phyloP scores from a whole-genome alignment of 1,284 basidiomycete species.

The Trametes sp. region DNA sequence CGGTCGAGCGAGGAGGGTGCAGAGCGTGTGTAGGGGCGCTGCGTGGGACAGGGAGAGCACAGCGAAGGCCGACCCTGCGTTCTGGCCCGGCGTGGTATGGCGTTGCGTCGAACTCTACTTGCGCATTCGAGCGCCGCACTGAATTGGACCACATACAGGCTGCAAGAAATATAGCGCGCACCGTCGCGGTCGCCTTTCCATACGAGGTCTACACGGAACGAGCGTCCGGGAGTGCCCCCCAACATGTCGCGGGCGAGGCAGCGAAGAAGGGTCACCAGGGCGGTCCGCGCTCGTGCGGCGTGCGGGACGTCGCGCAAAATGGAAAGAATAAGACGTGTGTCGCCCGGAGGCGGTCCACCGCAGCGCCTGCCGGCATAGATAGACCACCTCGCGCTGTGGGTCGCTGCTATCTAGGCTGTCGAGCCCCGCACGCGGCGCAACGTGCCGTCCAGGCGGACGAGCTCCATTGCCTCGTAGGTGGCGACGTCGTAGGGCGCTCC shows the following conservation, averaged over 20 bases:
- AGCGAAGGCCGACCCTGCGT: constrained; percentile 17
- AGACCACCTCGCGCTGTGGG: not conserved
- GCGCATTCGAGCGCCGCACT: constrained; percentile 16
- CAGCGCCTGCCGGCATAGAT: constrained; percentile 19
- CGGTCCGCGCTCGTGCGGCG: constrained; percentile 19
- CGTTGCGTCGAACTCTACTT: not conserved
- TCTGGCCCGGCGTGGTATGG: not conserved
- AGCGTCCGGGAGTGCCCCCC: constrained; percentile 14
- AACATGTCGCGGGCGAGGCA: constrained; percentile 26
- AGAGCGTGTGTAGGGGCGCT: constrained; percentile 5
- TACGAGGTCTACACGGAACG: constrained; percentile 13
- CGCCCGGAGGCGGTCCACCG: constrained; percentile 18
- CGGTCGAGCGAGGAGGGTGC: not conserved
- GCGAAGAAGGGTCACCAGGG: constrained; percentile 28
- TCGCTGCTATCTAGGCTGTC: constrained; percentile 4
- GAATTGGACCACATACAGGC: not conserved
- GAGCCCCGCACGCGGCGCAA: not conserved
- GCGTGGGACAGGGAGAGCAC: constrained; percentile 8
- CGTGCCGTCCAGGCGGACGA: not conserved
- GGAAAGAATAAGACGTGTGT: constrained; percentile 15
- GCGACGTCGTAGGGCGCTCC: constrained; percentile 1
- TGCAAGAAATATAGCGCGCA: constrained; percentile 3
- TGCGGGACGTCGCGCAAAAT: constrained; percentile 16
- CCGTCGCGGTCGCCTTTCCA: constrained; percentile 4
- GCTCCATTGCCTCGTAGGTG: not conserved